Base-by-base conservation (phyloP, 257 asterid genomes). In the Ballota nigra region DNA sequence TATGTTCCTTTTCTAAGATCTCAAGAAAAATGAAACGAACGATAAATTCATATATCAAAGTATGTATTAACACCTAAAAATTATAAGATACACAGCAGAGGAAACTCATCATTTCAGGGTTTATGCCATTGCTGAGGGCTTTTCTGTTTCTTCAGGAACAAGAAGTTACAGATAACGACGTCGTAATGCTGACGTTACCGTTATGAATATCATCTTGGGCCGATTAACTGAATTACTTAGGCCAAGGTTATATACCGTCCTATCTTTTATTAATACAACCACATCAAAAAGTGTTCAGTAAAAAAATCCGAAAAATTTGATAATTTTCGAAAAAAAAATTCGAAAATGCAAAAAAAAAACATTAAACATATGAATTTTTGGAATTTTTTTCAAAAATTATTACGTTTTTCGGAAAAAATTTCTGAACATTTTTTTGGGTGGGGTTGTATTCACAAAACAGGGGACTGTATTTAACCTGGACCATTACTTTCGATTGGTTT, bases 141-240 rank as follows among this genome's bases (percentile, higher is more conserved):
- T 66, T 58, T 68, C 78, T 18, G 62, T 63, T 63, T 26, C 53
- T 72, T 68, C 70, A 68, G 45, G 73, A 61, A 57, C 66, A 57
- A 15, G 62, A 41, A 61, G 61, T 4, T 13, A 5, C 38, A 11
- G 2, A 8, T 5, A 16, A 53, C 71, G 71, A n/a, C 60, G 67
- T 28, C 67, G 55, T 68, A 47, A n/a, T n/a, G 41, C n/a, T 18
- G 12, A 13, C 10, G 33, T 31, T 20, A 34, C 63, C 18, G 22
- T 3, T 3, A 6, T 41, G 7, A 69, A 63, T 38, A 56, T 70
- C 59, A 51, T 13, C 9, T 36, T 22, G 73, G 73, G 55, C 65
- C 65, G 2, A 24, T 13, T 16, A 33, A 19, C 11, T 29, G 19
- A 16, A 18, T 23, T 13, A 16, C 18, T 31, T 60, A 2, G 45